Conservation (phyloP, 495 filamentous ascomycete species). For the Copromyces sp. region DNA sequence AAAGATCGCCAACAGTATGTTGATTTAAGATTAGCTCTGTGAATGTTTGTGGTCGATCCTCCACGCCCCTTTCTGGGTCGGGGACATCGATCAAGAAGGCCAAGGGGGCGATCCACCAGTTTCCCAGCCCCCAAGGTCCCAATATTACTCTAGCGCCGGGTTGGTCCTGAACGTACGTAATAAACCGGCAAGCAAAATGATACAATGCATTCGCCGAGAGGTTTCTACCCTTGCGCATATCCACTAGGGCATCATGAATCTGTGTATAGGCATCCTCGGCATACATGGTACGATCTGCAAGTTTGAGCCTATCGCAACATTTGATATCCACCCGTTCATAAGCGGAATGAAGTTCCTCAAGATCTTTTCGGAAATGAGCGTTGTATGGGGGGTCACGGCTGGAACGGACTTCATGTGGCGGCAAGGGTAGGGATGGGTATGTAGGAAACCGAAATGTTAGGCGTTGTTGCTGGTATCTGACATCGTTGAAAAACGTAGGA, state of each 20-base stretch:
- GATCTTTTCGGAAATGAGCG: neutral
- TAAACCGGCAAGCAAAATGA: neutral
- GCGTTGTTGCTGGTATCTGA: neutral
- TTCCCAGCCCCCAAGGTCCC: neutral
- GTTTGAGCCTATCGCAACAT: neutral
- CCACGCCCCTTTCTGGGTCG: neutral
- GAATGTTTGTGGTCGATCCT: neutral
- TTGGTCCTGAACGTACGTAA: slow-evolving; percentile 1
- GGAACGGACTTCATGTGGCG: neutral
- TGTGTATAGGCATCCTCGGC: neutral
- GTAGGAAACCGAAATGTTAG: neutral
- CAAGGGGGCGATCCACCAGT: slow-evolving; percentile 3
- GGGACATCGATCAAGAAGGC: neutral
- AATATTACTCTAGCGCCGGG: neutral
- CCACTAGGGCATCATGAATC: neutral
- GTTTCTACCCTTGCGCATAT: neutral
- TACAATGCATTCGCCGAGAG: neutral
- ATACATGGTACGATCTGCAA: neutral
- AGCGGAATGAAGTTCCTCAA: neutral
- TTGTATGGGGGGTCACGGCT: neutral
- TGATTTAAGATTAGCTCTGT: neutral
- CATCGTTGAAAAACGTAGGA: neutral
- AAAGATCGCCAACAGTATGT: neutral
- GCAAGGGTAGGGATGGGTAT: neutral
- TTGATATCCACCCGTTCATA: neutral